Base-by-base conservation (phyloP, 352 stramenopile genomes). In the Phytophthora rubi region DNA sequence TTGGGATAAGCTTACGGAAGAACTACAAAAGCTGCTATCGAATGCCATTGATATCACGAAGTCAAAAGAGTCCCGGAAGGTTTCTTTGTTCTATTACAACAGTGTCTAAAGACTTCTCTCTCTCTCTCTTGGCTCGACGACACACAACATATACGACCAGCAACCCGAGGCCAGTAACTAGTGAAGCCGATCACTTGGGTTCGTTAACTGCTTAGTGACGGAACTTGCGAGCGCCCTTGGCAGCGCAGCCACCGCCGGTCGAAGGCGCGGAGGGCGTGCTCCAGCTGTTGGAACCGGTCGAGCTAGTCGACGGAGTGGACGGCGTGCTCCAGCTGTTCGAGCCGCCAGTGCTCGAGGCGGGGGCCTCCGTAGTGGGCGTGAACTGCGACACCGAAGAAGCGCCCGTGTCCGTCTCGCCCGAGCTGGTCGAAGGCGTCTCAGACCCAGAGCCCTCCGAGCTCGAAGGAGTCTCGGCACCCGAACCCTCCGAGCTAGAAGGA, bases 61-160 rank as follows among this genome's bases (percentile, higher is more conserved):
- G 59, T 33, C 59, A 16, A 30, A 42, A 42, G 47, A 51, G 28
- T 59, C 18, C 18, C 47, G 51, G 52, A 65, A 53, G 21, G 21
- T 59, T 69, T 47, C 28, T 30, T 66, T 53, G 49, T 65, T 58
- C 37, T 59, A 71, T 62, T 71, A 71, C 65, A 53, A 66, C 64
- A 71, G 61, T 33, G 62, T 53, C 48, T 62, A 65, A 51, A 66
- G 30, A 67, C 47, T 71, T 62, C 52, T 30, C 53, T 62, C 30
- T 73, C 48, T 73, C 28, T 66, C 2, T 68, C 51, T 37, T 10
- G 32, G 4, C 6, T 10, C 2, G 23, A 74, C 48, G 39, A 62
- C 61, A 66, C 53, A 37, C 54, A 70, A 70, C 67, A 70, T 55
- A 21, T 39, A 74, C 45, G 21, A 55, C 53, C 65, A 33, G 37